phyloP scores from a whole-genome alignment of 441 rosid species.

The Aleurites moluccanus region DNA sequence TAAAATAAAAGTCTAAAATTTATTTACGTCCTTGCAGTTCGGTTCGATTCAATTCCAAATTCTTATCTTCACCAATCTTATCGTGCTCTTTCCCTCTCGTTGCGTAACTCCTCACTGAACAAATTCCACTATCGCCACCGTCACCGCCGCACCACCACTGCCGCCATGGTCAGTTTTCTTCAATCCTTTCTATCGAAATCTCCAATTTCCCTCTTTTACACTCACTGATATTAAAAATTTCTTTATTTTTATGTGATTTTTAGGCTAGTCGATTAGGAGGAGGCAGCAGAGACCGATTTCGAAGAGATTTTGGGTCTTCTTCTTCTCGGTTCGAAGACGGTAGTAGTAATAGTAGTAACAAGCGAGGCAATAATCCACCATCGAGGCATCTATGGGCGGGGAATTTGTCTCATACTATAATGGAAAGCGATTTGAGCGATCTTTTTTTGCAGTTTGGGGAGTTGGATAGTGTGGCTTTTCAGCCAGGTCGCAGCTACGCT shows the following conservation, averaged over 20 bases:
- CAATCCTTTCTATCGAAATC: neutral
- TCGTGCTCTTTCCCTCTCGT: neutral
- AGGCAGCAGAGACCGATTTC: constrained; percentile 52
- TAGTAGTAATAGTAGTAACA: neutral
- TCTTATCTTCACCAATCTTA: neutral
- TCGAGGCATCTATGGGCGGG: constrained; percentile 97
- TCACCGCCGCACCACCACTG: neutral
- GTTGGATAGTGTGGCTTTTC: constrained; percentile 79
- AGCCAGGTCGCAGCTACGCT: constrained; percentile 81
- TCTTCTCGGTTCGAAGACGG: constrained; percentile 38
- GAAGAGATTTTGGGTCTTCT: constrained; percentile 38
- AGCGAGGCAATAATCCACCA: constrained; percentile 48
- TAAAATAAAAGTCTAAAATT: neutral
- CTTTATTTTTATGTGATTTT: constrained; percentile 19
- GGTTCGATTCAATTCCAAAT: neutral
- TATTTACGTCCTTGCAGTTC: neutral
- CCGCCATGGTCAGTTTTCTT: constrained; percentile 23
- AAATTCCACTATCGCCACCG: neutral
- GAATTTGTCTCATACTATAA: constrained; percentile 65
- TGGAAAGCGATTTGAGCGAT: constrained; percentile 53
- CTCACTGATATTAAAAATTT: constrained; percentile 6
- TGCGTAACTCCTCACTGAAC: neutral
- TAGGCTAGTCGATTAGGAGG: constrained; percentile 45
- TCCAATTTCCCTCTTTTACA: neutral
- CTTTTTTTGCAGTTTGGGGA: constrained; percentile 71